Percentiles rank a stretch among this genome's conserved stretches.
Conservation (phyloP, 2,329 filamentous ascomycete species). For the Xylariaceae sp. region DNA sequence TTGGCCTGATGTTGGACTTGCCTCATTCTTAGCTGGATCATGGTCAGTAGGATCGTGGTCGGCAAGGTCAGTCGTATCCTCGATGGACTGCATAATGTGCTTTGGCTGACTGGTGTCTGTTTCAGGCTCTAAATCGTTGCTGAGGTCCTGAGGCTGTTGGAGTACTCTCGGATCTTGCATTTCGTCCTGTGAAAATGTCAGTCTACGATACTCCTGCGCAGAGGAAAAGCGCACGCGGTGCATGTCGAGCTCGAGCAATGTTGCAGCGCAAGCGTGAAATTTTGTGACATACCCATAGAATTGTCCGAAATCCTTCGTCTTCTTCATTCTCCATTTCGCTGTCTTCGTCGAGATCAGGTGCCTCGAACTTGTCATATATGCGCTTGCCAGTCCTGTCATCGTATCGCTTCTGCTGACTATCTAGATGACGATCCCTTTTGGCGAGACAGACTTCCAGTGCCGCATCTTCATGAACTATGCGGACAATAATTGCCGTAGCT, state of each 20-base stretch:
- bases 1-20: neutral
- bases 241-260: neutral
- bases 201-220: neutral
- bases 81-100: slow-evolving; percentile 1
- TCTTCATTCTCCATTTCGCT: slow-evolving; percentile 49
- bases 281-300: slow-evolving; percentile 43
- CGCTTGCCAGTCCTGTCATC: slow-evolving; percentile 67
- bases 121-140: slow-evolving; percentile 2
- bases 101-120: neutral
- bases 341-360: slow-evolving; percentile 60
- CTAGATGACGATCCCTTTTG: slow-evolving; percentile 58
- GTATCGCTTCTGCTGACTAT: slow-evolving; percentile 54
- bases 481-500: slow-evolving; percentile 64
- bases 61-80: neutral
- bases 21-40: neutral
- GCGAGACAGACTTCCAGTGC: slow-evolving; percentile 62
- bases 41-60: too few relatives aligned
- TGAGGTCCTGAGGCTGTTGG: slow-evolving; percentile 34
- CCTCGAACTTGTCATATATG: slow-evolving; percentile 75
- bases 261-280: neutral
- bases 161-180: slow-evolving; percentile 67
- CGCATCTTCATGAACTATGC: slow-evolving; percentile 47
- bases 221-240: neutral
- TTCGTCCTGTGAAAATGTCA: slow-evolving; percentile 36
- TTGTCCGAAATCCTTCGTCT: slow-evolving; percentile 57